Evolutionary conservation across 23 red algal genomes (phyloP).

Genomic region (Porphyridium purpureum): DNA sequence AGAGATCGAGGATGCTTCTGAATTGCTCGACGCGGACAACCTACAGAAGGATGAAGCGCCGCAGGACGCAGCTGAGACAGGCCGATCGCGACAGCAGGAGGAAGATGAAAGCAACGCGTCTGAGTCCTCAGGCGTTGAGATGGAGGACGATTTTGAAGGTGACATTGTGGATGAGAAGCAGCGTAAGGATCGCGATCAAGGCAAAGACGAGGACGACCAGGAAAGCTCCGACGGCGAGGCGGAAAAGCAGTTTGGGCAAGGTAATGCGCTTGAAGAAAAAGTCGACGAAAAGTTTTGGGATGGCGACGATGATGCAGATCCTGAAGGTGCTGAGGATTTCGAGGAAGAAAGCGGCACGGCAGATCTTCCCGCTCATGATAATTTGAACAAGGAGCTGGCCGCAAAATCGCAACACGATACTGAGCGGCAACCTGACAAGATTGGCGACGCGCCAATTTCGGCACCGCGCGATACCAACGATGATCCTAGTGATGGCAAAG

Average conservation of each 20-base stretch:
- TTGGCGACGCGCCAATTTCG: too few species aligned
- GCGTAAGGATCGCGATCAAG: constrained; percentile 6
- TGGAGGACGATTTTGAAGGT: constrained; percentile 48
- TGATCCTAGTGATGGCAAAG: neutral
- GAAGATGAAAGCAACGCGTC: too few species aligned
- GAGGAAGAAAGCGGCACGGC: constrained; percentile 1
- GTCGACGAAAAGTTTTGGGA: constrained; percentile 52
- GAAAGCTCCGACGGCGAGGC: constrained; percentile 5
- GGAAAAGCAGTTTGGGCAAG: constrained; percentile 43
- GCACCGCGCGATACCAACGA: constrained; percentile 1
- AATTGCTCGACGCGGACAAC: constrained; percentile 33
- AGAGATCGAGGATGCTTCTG: constrained; percentile 56
- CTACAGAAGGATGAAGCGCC: neutral
- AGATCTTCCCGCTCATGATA: neutral
- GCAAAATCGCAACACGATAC: too few species aligned
- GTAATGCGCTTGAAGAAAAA: constrained; percentile 10
- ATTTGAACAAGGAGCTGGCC: constrained; percentile 1
- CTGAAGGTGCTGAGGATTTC: neutral
- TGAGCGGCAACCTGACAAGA: too few species aligned
- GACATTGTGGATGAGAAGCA: constrained; percentile 24
- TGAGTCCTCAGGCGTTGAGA: constrained; percentile 42
- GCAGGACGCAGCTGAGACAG: constrained; percentile 5
- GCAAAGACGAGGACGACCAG: constrained; percentile 6
- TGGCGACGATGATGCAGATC: constrained; percentile 5
- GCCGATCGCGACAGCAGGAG: constrained; percentile 2